Evolutionary conservation across 768 basidiomycete genomes (phyloP), one percentile per base, ranked within the genome.

Genomic region (Mycena pura): DNA sequence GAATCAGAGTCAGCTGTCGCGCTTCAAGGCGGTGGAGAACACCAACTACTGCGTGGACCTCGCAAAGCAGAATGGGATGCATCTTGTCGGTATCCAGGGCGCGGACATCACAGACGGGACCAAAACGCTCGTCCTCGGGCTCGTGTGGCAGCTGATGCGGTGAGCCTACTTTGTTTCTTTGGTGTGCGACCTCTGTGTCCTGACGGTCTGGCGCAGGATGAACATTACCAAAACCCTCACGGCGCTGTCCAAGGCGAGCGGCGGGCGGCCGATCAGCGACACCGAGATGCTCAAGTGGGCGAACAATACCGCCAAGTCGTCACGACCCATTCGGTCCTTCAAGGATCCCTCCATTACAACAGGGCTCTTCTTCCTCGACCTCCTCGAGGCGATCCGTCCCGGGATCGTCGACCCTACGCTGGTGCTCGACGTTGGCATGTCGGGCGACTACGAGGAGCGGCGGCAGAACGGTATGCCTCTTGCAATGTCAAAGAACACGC

Each of bases 101-200:
- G 89, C 96, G 2, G 96, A 99, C 74, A 96, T 99, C 65, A 94
- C 96, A 58, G 96, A 99, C 70, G 95, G 90, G n/a, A 81, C 80
- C 49, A 91, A 89, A 77, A 99, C 96, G 4, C 81, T 99, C 54
- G 95, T 98, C 6, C 86, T 99, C 27, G 97, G 96, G 28, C 84
- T 98, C 32, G 95, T 98, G 0, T 99, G 97, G 97, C 97, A 99
- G 71, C 80, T 97, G 52, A 98, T 98, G 96, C 81, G 93, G 91
- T 92, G 46, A 32, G 85, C 76, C 19, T 44, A 15, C 40, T 29
- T 41, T 32, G 31, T 52, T 46, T 3, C 52, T 24, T 25, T 28
- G 31, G 13, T 43, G n/a, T n/a, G n/a, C n/a, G n/a, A 7, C 8
- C 5, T 11, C 14, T 32, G 10, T 32, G 19, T n/a, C 39, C 41